Base-by-base conservation (phyloP, 2,329 filamentous ascomycete genomes). In the Colletotrichum euphorbiae region DNA sequence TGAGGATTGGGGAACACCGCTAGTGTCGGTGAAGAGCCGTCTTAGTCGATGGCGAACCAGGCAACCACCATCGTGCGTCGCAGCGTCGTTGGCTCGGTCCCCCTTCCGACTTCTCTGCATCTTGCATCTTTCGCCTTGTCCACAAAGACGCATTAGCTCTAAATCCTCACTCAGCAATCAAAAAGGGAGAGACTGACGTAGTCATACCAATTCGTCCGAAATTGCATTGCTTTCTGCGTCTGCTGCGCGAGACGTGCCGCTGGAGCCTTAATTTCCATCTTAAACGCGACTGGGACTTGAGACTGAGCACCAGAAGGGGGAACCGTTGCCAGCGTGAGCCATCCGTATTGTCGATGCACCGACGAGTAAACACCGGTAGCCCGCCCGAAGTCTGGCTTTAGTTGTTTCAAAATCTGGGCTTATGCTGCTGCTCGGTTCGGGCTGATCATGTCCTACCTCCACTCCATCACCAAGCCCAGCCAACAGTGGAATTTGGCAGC, bases 1-100 rank as follows among this genome's bases (percentile, higher is more conserved):
- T 68, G 66, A 36, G 46, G 31, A 43, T 68, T 68, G 66, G 66
- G 66, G 66, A 68, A 68, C 66, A 66, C 66, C 66, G 66, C 19
- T 68, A 68, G 61, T 45, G 66, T 68, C 48, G 54, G 54, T 36
- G 46, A 57, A 24, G 66, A 59, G 56, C 24, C 31, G 46, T 19
- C 33, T 17, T 64, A 28, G 66, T 55, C 60, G 46, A 38, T 50
- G 17, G 31, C 43, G 15, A 33, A 50, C 54, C 54, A 55, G 46
- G 48, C 42, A 66, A 45, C 61, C 54, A 36, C 61, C 61, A n/a
- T 28, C 61, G 12, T n/a, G n/a, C n/a, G n/a, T 50, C 17, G 51
- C n/a, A 36, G 56, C 42, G 36, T n/a, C 48, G 42, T 54, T 59
- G 54, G 48, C 62, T 65, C 66, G 66, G 66, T 55, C 54, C 61